Percentiles rank a stretch among this genome's conserved stretches.
Conservation (phyloP, 257 asterid genomes). For the Gynochthodes officinalis region DNA sequence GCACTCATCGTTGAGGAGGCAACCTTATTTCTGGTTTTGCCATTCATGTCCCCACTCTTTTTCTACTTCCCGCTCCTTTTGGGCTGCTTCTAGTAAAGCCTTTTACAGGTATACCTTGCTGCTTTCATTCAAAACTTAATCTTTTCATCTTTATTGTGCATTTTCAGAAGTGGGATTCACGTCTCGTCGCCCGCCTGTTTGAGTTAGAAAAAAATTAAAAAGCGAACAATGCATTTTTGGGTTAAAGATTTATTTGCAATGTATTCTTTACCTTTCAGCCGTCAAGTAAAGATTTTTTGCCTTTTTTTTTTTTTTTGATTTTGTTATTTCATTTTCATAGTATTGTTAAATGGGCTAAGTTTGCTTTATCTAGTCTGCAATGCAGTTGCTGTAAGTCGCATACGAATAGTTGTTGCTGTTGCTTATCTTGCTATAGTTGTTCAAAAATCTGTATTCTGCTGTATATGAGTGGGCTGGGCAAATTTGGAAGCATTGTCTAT, state of each 20-base stretch:
- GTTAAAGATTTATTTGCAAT: background rate
- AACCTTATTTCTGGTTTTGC: conserved; percentile 57
- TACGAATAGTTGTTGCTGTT: background rate
- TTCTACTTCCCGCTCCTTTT: conserved; percentile 38
- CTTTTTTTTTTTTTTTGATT: background rate
- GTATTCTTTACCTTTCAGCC: background rate
- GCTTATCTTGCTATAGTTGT: background rate
- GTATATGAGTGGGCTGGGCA: background rate
- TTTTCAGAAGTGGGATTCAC: conserved; percentile 14
- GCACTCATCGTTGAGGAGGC: conserved; percentile 33
- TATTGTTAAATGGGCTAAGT: background rate
- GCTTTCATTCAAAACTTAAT: background rate
- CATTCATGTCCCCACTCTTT: conserved; percentile 29
- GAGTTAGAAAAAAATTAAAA: too few species aligned
- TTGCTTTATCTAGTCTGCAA: background rate
- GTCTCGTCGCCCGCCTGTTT: too few species aligned
- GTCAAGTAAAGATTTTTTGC: background rate
- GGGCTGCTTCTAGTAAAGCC: conserved; percentile 38
- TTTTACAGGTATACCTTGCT: conserved; percentile 48
- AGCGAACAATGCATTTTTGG: background rate
- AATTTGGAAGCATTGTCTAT: background rate
- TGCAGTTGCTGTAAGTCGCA: background rate
- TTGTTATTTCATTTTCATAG: background rate
- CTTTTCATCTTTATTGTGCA: background rate
- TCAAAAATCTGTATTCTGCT: background rate